Base-by-base conservation (phyloP, 73 alveolate species). In the Halteria grandinella region DNA sequence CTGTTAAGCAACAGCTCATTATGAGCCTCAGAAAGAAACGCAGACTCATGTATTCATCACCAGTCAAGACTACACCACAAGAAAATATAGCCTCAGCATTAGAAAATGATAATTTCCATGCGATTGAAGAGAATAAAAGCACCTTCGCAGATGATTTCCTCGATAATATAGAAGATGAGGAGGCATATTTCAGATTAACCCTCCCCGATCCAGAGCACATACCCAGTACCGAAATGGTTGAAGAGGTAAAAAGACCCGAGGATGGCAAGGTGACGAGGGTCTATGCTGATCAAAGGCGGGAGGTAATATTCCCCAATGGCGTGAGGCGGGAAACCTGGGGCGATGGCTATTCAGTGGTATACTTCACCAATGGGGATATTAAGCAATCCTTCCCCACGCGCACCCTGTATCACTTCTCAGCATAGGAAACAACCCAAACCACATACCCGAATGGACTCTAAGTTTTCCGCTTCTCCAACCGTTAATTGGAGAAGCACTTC, bases 231-330 rank as follows among this genome's bases (percentile, higher is more conserved):
- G 71, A 58, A 57, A 52, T 77, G 73, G 62, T 51, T 47, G 89
- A 55, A 27, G 91, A 75, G 83, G 55, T 79, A n/a, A n/a, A n/a
- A 75, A 87, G 37, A 69, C 85, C 83, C 63, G 86, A 76, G 12
- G 95, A 89, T 62, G 96, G 96, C 8, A 89, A 95, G 88, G 60
- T 83, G 34, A 80, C 89, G 40, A 93, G 95, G 49, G 33, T 86
- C 69, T 95, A 83, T 76, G 91, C 92, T 11, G 88, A 91, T 55
- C 98, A 97, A 15, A 97, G 86, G 88, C 62, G 88, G 40, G 98
- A 93, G 59, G 94, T 97, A 10, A 75, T 93, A 28, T 97, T 97
- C 73, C 78, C 94, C 54, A 97, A 97, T 87, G 99, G 99, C 5
- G 99, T 93, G 0, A 84, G 90, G 49, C 86, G 94, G 69, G 98